These are phyloP conservation scores for Cyberlindnera xishuangbannaensis DNA, from an alignment of 805 yeast species.

Conservation along the genomic window DNA sequence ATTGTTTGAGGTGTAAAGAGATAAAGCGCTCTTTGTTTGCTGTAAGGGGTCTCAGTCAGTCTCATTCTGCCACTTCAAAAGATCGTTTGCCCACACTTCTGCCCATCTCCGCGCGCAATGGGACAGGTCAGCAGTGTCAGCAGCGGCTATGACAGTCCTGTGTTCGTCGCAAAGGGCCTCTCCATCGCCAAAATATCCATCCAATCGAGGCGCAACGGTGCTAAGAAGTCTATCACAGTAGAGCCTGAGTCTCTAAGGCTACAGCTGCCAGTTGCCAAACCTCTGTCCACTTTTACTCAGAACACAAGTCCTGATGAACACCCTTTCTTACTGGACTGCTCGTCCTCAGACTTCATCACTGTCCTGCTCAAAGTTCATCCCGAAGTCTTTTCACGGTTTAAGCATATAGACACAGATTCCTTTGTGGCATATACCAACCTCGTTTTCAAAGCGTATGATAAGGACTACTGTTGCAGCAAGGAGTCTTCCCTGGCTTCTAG, in stretches of 20 bases:
- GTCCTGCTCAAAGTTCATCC: constrained; percentile 3
- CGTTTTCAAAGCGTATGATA: constrained; percentile 4
- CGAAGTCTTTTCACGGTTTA: not conserved
- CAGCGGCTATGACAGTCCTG: no score
- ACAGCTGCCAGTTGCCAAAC: constrained; percentile 3
- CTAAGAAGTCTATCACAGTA: constrained; percentile 2
- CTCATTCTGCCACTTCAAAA: no score
- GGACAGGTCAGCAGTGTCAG: no score
- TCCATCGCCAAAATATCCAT: constrained; percentile 1
- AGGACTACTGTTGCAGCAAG: constrained; percentile 1
- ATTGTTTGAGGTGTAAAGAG: no score
- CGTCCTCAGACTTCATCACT: constrained; percentile 6
- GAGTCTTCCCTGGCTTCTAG: constrained; percentile 5
- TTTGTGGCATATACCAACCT: constrained; percentile 1
- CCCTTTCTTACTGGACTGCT: constrained; percentile 7
- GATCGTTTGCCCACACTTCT: no score
- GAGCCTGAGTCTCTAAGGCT: constrained; percentile 1
- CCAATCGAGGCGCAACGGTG: not conserved
- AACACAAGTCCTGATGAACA: constrained; percentile 5
- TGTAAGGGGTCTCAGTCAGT: no score
- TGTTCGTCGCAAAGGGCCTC: not conserved
- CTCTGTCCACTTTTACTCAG: constrained; percentile 11
- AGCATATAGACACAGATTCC: not conserved
- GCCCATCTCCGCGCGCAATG: no score
- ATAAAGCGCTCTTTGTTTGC: no score